Percentiles rank a stretch among this genome's conserved stretches.
phyloP scores from a whole-genome alignment of 257 asterid genomes.

The Solanum pennellii region DNA sequence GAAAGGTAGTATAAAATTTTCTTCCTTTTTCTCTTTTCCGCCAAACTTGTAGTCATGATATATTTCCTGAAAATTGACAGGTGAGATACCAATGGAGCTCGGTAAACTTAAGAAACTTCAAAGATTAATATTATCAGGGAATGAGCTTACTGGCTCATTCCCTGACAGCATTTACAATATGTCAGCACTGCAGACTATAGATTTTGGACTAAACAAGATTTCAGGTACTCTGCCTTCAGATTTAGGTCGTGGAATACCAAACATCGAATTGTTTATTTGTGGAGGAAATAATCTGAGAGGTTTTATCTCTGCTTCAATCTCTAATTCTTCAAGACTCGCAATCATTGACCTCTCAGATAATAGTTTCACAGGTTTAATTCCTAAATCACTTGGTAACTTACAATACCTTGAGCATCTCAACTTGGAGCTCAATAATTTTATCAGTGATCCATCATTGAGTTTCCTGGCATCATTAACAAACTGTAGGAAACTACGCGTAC shows the following conservation, averaged over 20 bases:
- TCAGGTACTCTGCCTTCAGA: not conserved
- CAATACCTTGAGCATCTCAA: not conserved
- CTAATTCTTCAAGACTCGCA: not conserved
- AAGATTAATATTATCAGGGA: rapidly evolving
- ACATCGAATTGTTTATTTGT: not conserved
- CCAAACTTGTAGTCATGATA: not conserved
- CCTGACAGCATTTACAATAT: not conserved
- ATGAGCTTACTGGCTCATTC: not conserved
- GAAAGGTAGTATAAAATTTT: not conserved
- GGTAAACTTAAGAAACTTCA: not conserved
- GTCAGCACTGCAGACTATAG: not conserved
- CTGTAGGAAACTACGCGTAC: not conserved
- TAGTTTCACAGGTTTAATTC: not conserved
- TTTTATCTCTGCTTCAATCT: not conserved
- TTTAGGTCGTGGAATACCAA: not conserved
- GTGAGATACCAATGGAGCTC: not conserved
- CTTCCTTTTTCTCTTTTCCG: not conserved
- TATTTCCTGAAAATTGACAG: not conserved
- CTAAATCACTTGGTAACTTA: not conserved
- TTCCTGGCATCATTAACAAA: not conserved
- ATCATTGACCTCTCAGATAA: not conserved
- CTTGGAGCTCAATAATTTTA: not conserved
- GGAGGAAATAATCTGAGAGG: not conserved
- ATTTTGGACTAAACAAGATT: not conserved
- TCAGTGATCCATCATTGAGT: not conserved